A percentile compares a stretch with the other conserved stretches of the same genome.
phyloP scores from a whole-genome alignment of 2,329 filamentous ascomycete species.

The Aotearoamyces nothofagi region DNA sequence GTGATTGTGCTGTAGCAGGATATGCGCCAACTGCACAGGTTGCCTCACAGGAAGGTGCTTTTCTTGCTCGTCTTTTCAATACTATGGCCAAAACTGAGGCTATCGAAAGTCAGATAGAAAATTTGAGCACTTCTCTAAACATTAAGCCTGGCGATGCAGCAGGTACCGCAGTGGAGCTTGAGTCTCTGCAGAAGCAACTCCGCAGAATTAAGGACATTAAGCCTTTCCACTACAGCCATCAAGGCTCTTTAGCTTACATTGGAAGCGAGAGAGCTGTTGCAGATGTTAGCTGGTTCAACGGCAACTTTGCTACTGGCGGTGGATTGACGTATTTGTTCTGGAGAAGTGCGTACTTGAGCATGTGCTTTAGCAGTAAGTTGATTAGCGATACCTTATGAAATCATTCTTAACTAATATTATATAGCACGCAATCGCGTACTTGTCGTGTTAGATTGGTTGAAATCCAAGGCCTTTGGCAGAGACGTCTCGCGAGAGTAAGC shows the following conservation, averaged over 20 bases:
- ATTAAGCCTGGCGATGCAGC: conserved; percentile 49
- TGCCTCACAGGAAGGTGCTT: conserved; percentile 85
- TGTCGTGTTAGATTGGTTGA: conserved; percentile 88
- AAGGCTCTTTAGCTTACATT: conserved; percentile 94
- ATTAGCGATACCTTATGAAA: not conserved
- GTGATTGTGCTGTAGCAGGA: conserved; percentile 93
- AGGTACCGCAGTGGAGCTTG: conserved; percentile 59
- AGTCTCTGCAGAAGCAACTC: conserved; percentile 72
- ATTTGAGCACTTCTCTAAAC: conserved; percentile 49
- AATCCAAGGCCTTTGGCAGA: conserved; percentile 91
- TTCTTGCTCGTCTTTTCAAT: conserved; percentile 93
- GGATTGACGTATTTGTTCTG: conserved; percentile 96
- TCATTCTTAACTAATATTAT: conserved; percentile 9
- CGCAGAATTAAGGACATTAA: conserved; percentile 86
- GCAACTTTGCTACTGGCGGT: conserved; percentile 87
- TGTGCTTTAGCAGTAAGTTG: conserved; percentile 97
- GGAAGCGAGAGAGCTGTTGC: conserved; percentile 95
- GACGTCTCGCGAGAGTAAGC: conserved; percentile 74
- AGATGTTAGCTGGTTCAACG: conserved; percentile 93
- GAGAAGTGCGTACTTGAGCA: conserved; percentile 94
- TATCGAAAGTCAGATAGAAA: conserved; percentile 60
- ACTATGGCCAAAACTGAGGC: conserved; percentile 92
- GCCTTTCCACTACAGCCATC: conserved; percentile 96
- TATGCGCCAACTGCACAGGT: conserved; percentile 97
- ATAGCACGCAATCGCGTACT: conserved; percentile 85